Base-by-base conservation (phyloP, 768 basidiomycete genomes). In the Punctularia strigosozonata region DNA sequence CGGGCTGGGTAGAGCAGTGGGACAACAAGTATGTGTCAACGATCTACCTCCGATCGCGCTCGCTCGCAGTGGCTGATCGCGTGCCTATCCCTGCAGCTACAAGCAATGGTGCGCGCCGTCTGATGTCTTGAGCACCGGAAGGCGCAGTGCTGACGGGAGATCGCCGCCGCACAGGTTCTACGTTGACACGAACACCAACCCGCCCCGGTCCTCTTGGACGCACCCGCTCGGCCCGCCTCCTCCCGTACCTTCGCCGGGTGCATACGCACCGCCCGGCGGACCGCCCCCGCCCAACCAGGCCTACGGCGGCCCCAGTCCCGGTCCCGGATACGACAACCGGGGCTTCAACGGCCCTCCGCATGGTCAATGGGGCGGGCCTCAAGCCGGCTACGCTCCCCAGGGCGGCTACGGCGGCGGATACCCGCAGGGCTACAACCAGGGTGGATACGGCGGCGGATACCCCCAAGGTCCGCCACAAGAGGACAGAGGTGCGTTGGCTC, bases 1-100 rank as follows among this genome's bases (percentile, higher is more conserved):
- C 59, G 1, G 83, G 83, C 26, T 86, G 81, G 81, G 61, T 73
- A 14, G 58, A 68, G 14, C 78, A 82, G 48, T 86, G 64, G 49
- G 81, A 87, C 47, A 34, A 51, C 39, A 77, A 75, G 84, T 84
- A 50, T 35, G 77, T 67, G 43, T 34, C n/a, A 40, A 50, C 47
- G 50, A 30, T 46, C 50, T 58, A 46, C 23, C 7, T 15, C 39
- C 37, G 42, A 50, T 54, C 38, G 40, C 26, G 35, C 39, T 40
- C 43, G 33, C 22, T 36, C 17, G 22, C 30, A 36, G 8, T 30
- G 14, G 6, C 49, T 55, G 43, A 63, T 53, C 31, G 41, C 38
- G 35, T 31, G 21, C 42, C 50, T 30, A 21, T n/a, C n/a, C n/a
- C n/a, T 37, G 39, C 51, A 79, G 77, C 38, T 84, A 83, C 51